A percentile compares a stretch with the other conserved stretches of the same genome.
These are phyloP conservation scores for Fusarium xyrophilum DNA, from an alignment of 2,329 filamentous ascomycete genomes.

Conservation along the genomic window DNA sequence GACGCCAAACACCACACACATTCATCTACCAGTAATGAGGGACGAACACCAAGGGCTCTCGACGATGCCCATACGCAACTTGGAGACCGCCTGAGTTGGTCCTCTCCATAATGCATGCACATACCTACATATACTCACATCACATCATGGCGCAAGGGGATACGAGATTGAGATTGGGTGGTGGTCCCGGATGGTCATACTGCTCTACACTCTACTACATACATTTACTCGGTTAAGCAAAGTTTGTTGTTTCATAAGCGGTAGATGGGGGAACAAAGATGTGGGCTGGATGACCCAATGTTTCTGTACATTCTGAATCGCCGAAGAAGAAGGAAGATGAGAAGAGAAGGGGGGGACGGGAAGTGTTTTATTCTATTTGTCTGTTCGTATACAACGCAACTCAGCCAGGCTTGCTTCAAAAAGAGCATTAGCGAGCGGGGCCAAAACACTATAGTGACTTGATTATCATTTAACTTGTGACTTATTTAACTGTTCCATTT, in stretches of 20 bases:
- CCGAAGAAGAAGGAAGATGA: slow-evolving; percentile 14
- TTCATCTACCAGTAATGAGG: slow-evolving; percentile 40
- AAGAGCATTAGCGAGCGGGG: slow-evolving; percentile 39
- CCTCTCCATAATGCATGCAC: slow-evolving; percentile 21
- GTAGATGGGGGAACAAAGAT: slow-evolving; percentile 22
- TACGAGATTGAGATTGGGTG: slow-evolving; percentile 37
- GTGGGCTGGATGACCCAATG: slow-evolving; percentile 31
- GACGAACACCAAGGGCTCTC: slow-evolving; percentile 34
- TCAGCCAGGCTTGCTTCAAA: slow-evolving; percentile 36
- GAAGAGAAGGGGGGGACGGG: not conserved
- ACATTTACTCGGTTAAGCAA: slow-evolving; percentile 37
- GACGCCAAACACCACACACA: slow-evolving; percentile 35
- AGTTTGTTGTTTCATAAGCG: slow-evolving; percentile 30
- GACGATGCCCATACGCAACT: slow-evolving; percentile 34
- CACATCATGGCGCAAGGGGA: slow-evolving; percentile 39
- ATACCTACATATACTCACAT: slow-evolving; percentile 28
- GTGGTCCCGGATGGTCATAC: slow-evolving; percentile 36
- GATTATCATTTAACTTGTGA: slow-evolving; percentile 11
- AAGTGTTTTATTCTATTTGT: slow-evolving; percentile 35
- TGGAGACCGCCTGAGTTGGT: slow-evolving; percentile 30
- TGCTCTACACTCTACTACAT: slow-evolving; percentile 37
- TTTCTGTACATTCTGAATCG: slow-evolving; percentile 17
- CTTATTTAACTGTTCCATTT: slow-evolving; percentile 14
- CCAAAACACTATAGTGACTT: slow-evolving; percentile 25
- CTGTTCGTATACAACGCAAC: slow-evolving; percentile 41